These are phyloP conservation scores for Rhynchospora tenuis DNA, from an alignment of 176 grass and related monocot genomes.

Conservation along the genomic window DNA sequence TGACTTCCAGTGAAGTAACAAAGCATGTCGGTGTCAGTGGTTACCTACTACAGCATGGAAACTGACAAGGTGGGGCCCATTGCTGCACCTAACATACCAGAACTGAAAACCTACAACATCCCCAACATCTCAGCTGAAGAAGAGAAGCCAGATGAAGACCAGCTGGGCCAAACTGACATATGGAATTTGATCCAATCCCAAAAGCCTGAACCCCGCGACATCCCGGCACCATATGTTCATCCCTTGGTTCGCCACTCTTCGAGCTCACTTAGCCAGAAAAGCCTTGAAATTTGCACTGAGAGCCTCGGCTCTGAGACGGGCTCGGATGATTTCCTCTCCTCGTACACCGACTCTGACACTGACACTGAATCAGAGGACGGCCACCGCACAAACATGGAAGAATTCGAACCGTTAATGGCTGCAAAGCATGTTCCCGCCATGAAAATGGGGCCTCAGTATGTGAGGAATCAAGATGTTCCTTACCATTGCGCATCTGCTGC, in stretches of 20 bases:
- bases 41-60: background rate
- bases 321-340: constrained; percentile 41
- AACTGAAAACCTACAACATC: background rate
- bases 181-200: constrained; percentile 66
- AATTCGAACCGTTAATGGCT: background rate
- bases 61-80: background rate
- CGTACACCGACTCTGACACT: constrained; percentile 31
- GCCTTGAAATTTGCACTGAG: constrained; percentile 97
- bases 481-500: constrained; percentile 51
- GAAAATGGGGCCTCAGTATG: constrained; percentile 2
- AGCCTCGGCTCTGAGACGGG: constrained; percentile 94
- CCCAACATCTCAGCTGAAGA: background rate
- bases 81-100: background rate
- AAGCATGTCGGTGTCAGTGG: constrained; percentile 11
- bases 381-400: background rate
- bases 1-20: background rate
- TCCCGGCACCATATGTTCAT: constrained; percentile 46
- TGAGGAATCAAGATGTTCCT: constrained; percentile 35
- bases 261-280: constrained; percentile 73
- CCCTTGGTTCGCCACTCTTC: constrained; percentile 56
- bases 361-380: background rate
- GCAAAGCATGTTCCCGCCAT: background rate
- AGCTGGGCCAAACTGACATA: constrained; percentile 39
- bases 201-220: background rate
- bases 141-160: background rate